A percentile compares a stretch with the other conserved stretches of the same genome.
These are phyloP conservation scores for Takakia lepidozioides DNA, from an alignment of 225 moss, liverwort and hornwort species.

Conservation along the genomic window DNA sequence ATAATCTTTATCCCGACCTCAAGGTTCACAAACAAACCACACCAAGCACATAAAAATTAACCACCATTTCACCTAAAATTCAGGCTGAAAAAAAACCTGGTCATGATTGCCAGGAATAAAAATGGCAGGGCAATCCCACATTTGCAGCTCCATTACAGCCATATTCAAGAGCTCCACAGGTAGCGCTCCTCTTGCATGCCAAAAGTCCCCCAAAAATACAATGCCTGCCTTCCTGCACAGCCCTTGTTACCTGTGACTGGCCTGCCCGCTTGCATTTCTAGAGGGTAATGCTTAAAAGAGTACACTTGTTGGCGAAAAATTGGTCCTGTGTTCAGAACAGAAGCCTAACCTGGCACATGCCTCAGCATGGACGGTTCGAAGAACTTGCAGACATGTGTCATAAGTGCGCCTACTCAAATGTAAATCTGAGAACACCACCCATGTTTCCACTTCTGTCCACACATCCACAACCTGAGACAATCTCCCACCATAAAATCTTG, in stretches of 20 bases:
- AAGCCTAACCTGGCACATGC: too few relatives aligned
- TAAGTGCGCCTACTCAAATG: conserved; percentile 91
- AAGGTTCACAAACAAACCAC: neutral
- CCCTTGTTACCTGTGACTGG: too few relatives aligned
- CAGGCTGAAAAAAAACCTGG: too few relatives aligned
- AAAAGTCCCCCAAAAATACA: conserved; percentile 89
- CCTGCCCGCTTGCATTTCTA: too few relatives aligned
- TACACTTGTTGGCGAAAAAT: too few relatives aligned
- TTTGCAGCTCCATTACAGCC: conserved; percentile 61
- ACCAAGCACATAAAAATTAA: too few relatives aligned
- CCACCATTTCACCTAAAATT: too few relatives aligned
- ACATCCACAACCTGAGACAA: conserved; percentile 28
- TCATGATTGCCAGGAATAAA: conserved; percentile 99
- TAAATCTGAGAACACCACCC: conserved; percentile 98
- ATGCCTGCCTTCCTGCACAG: conserved; percentile 86
- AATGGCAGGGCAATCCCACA: conserved; percentile 85
- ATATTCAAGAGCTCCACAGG: conserved; percentile 92
- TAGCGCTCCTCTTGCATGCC: conserved; percentile 93
- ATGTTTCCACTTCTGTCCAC: conserved; percentile 64
- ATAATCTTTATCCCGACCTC: neutral
- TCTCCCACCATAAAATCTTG: neutral
- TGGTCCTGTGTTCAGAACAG: too few relatives aligned
- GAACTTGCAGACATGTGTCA: conserved; percentile 76
- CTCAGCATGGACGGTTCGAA: conserved; percentile 72
- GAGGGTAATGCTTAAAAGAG: too few relatives aligned